phyloP scores from a whole-genome alignment of 2,329 filamentous ascomycete genomes.

The Beauveria caledonica region DNA sequence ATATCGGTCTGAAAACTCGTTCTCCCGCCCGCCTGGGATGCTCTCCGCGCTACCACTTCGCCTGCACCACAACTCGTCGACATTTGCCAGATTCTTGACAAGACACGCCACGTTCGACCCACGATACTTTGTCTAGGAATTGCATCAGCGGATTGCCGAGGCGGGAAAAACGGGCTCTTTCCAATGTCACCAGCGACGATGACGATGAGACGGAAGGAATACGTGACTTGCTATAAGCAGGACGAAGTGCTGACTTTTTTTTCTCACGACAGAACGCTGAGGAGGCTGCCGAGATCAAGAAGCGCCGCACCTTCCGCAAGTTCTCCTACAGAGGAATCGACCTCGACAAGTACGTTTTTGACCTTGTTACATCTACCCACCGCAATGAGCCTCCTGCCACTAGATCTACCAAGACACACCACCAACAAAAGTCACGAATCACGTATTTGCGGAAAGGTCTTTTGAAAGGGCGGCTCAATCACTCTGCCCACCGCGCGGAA shows the following conservation, averaged over 20 bases:
- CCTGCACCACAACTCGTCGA: not conserved
- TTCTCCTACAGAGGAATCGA: slow-evolving; percentile 99
- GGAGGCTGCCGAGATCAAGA: slow-evolving; percentile 99
- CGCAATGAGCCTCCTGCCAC: not conserved
- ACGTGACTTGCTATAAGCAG: not conserved
- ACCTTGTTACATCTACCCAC: not conserved
- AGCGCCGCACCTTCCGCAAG: slow-evolving; percentile 99
- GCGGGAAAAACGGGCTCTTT: not conserved
- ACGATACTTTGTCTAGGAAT: not conserved
- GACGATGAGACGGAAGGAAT: not conserved
- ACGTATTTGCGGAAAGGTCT: too few species aligned
- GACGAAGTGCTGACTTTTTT: slow-evolving; percentile 22
- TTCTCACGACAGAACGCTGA: slow-evolving; percentile 66
- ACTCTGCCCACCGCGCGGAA: not conserved
- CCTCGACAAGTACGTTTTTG: slow-evolving; percentile 83
- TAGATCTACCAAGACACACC: not conserved
- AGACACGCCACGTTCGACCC: not conserved
- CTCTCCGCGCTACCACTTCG: not conserved
- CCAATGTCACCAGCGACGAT: not conserved
- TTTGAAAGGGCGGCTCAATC: not conserved
- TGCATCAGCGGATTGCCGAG: not conserved
- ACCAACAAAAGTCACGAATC: not conserved
- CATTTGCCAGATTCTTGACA: not conserved
- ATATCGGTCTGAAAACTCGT: not conserved
- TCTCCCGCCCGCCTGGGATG: not conserved